Evolutionary conservation across 768 basidiomycete species (phyloP).

Genomic region (Mycena amicta): DNA sequence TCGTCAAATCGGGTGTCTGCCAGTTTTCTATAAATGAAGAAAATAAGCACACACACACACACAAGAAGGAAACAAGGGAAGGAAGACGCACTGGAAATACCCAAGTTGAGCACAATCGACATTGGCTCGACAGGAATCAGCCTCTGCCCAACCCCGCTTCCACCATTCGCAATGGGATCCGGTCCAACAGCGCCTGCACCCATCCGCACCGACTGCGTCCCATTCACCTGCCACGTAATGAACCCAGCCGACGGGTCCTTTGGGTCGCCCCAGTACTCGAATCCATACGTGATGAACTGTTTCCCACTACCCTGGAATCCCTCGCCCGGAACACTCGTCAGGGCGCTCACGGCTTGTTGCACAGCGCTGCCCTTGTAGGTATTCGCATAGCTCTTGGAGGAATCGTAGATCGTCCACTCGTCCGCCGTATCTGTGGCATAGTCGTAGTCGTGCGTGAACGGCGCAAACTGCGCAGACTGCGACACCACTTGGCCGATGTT

Average conservation of each 20-base stretch:
- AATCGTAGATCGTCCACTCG: constrained; percentile 37
- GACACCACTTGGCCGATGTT: constrained; percentile 58
- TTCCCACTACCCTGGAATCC: constrained; percentile 62
- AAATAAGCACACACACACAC: background rate
- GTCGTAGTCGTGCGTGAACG: constrained; percentile 46
- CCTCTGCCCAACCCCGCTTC: constrained; percentile 60
- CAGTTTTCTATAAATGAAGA: constrained; percentile 37
- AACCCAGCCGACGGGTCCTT: constrained; percentile 55
- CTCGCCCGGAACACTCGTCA: constrained; percentile 50
- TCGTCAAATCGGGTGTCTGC: constrained; percentile 56
- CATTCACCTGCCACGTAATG: constrained; percentile 77
- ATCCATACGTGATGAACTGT: constrained; percentile 56
- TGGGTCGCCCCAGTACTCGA: constrained; percentile 75
- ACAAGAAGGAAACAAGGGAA: background rate
- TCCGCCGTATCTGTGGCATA: constrained; percentile 37
- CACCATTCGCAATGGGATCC: constrained; percentile 38
- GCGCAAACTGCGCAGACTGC: constrained; percentile 76
- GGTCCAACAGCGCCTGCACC: constrained; percentile 53
- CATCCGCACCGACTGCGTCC: constrained; percentile 50
- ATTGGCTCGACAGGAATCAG: constrained; percentile 61
- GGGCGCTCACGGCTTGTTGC: constrained; percentile 56
- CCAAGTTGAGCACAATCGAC: constrained; percentile 64
- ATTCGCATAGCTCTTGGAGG: constrained; percentile 38
- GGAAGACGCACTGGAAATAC: constrained; percentile 53
- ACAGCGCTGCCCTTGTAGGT: constrained; percentile 54